Base-by-base conservation (phyloP, 2,329 filamentous ascomycete species). In the Diaporthe sp. region DNA sequence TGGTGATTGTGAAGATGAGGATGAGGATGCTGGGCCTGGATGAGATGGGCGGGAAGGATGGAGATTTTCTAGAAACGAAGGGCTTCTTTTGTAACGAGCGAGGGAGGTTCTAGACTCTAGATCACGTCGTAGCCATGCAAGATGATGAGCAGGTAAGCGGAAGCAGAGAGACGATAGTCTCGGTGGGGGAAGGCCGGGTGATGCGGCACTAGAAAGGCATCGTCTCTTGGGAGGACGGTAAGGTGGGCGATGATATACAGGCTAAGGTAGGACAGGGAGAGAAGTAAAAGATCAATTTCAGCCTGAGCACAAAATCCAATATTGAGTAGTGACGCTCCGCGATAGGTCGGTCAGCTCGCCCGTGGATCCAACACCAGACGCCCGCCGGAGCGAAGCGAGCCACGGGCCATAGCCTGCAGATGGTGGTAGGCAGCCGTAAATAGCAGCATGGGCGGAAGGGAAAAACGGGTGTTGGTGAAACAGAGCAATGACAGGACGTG, bases 41-140 rank as follows among this genome's bases (percentile, higher is more conserved):
- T 22, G 39, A 58, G 47, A 53, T 31, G 47, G 65, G 53, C 49
- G 15, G 31, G n/a, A 20, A 37, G 47, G 61, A 44, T 15, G 58
- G 34, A 17, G 28, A 31, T 25, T 37, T 53, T 58, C 53, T 17
- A 49, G 67, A 75, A 75, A 68, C 31, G 49, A 70, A 65, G 72
- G 71, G 72, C 37, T 63, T 75, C 75, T 72, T 72, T 75, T 72
- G 72, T 76, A 76, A 75, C 58, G 68, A 76, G 42, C 60, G 72
- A 49, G 44, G 28, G 70, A 8, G 37, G 51, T 55, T 70, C 65
- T 70, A 70, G 65, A 55, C 65, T 49, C 51, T 15, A 72, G 58
- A 70, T 75, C 53, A 72, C 63, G 72, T 61, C 53, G 28, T 39
- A 39, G 53, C 49, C 55, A 71, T 65, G 57, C 51, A 63, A n/a